phyloP scores from a whole-genome alignment of 2,329 filamentous ascomycete genomes.

The Fusarium tuaranense region DNA sequence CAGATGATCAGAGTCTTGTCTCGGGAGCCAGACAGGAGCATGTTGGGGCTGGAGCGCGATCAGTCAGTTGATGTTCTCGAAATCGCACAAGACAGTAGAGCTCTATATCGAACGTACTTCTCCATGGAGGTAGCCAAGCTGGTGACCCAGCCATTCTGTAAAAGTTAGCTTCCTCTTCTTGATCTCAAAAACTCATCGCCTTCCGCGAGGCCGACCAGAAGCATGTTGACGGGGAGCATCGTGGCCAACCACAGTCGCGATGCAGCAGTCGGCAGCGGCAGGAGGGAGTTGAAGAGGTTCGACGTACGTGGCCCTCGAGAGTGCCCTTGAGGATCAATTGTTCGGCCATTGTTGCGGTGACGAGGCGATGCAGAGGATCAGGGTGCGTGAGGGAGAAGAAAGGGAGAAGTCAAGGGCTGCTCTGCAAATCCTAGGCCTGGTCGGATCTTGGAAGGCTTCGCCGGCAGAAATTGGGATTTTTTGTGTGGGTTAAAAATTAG shows the following conservation, averaged over 20 bases:
- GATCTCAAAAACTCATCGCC: conserved; percentile 11
- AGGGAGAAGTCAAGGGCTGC: conserved; percentile 45
- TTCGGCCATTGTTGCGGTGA: conserved; percentile 79
- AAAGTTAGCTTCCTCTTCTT: conserved; percentile 43
- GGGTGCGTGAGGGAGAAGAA: conserved; percentile 53
- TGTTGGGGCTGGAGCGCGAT: conserved; percentile 80
- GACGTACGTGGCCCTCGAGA: conserved; percentile 93
- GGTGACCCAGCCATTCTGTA: conserved; percentile 95
- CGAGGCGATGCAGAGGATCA: conserved; percentile 54
- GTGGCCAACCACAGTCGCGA: conserved; percentile 32
- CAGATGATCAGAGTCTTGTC: conserved; percentile 99
- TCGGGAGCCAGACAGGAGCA: conserved; percentile 97
- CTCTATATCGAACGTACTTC: conserved; percentile 74
- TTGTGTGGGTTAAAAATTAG: conserved; percentile 67
- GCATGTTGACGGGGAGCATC: conserved; percentile 26
- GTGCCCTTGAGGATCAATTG: conserved; percentile 96
- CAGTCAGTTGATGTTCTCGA: conserved; percentile 25
- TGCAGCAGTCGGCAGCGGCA: conserved; percentile 29
- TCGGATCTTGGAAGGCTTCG: conserved; percentile 44
- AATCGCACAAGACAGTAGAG: conserved; percentile 5
- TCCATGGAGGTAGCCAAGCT: conserved; percentile 98
- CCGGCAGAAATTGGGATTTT: conserved; percentile 56
- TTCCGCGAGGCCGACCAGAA: conserved; percentile 20
- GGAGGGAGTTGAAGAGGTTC: conserved; percentile 35
- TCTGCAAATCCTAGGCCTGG: conserved; percentile 47